Base-by-base conservation (phyloP, 2,329 filamentous ascomycete genomes). In the Orbilia javanica region DNA sequence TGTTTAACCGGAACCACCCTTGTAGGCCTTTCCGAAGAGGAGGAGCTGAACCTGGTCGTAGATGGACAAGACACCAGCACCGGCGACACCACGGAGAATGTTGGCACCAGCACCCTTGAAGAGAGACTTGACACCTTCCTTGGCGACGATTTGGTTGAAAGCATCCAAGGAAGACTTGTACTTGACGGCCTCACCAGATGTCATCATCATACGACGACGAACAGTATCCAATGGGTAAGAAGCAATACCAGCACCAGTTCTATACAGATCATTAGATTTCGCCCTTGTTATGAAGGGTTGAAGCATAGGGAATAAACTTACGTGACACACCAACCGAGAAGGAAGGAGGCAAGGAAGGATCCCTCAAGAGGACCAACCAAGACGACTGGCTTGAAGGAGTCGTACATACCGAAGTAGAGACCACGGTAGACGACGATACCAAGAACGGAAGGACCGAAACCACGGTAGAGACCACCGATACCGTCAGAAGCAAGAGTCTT, bases 201-300 rank as follows among this genome's bases (percentile, higher is more conserved):
- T 99, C 96, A 99, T 99, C 96, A 99, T 99, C 96, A 99, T 99
- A 89, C 96, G 96, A 91, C 96, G 94, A 91, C 96, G 96, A 90
- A 99, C 94, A 86, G 96, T 99, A 88, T 99, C 96, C 86, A 99
- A 94, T 89, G 96, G 96, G 90, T 99, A 99, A 85, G 96, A 98
- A 88, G 96, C 96, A 87, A 99, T 97, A 97, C 96, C 96, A 87
- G 96, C 96, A 96, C 92, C 96, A 86, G 96, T 99, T 89, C 73
- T 77, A 53, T 60, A 44, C 2, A 18, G 39, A 29, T 53, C 22
- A 46, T 70, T 66, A 77, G 73, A 57, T 48, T 34, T 53, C 6
- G 4, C 8, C 8, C 13, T n/a, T 44, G 18, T 52, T 5, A 7
- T 10, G 8, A 31, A 53, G 22, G 13, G 25, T 18, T 3, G 42